Evolutionary conservation across 306 rosid genomes (phyloP).

Genomic region (Glycine latifolia): DNA sequence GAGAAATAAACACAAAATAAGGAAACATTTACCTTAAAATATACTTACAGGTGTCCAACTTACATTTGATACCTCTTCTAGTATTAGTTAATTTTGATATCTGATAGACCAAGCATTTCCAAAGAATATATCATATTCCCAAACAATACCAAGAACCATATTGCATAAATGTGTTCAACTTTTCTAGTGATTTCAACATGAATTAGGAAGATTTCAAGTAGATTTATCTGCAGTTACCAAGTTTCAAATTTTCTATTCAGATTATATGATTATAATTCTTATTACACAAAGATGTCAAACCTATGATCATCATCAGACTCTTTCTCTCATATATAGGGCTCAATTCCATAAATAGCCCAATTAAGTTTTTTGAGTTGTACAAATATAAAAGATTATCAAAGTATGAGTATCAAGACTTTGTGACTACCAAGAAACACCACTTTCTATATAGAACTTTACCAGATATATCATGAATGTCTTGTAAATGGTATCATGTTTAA

Average conservation of each 20-base stretch:
- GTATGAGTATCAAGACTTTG: not conserved
- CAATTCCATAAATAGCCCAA: not conserved
- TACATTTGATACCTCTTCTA: slow-evolving; percentile 23
- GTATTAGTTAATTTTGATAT: slow-evolving; percentile 15
- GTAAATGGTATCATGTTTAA: slow-evolving; percentile 12
- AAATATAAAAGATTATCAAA: not conserved
- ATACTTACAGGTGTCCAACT: slow-evolving; percentile 17
- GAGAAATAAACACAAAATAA: slow-evolving; percentile 34
- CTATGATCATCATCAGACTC: not conserved
- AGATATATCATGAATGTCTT: not conserved
- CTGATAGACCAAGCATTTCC: slow-evolving; percentile 14
- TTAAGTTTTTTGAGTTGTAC: not conserved
- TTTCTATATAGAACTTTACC: not conserved
- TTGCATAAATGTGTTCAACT: slow-evolving; percentile 16
- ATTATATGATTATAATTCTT: not conserved
- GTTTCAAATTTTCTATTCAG: not conserved
- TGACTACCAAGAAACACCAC: not conserved
- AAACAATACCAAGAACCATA: slow-evolving; percentile 22
- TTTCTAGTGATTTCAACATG: slow-evolving; percentile 4
- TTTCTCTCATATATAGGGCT: slow-evolving; percentile 13
- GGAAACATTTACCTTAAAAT: slow-evolving; percentile 16
- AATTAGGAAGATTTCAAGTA: not conserved
- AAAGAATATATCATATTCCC: not conserved
- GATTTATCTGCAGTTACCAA: slow-evolving; percentile 20
- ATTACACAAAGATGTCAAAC: slow-evolving; percentile 27